These are phyloP conservation scores for Leccinellum rugosiceps DNA, from an alignment of 768 basidiomycete species.

Conservation along the genomic window DNA sequence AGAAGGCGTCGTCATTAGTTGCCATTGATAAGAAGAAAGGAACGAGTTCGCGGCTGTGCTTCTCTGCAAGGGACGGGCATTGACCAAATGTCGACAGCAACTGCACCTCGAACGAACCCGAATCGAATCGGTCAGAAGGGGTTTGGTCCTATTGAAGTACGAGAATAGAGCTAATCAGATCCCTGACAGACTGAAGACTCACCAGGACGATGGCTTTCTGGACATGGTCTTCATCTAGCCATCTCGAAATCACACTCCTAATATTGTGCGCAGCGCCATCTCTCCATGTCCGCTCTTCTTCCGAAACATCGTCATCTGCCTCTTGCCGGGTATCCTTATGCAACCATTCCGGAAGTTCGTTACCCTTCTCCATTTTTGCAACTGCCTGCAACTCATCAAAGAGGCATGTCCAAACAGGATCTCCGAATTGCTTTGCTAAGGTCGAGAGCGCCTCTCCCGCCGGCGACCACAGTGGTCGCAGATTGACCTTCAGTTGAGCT, in stretches of 20 bases:
- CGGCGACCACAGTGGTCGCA: conserved; percentile 87
- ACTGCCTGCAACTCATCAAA: conserved; percentile 57
- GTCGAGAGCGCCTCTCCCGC: conserved; percentile 63
- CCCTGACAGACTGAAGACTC: conserved; percentile 3
- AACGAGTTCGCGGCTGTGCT: conserved; percentile 84
- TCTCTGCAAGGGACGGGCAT: conserved; percentile 71
- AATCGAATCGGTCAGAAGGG: conserved; percentile 61
- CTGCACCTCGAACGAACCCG: conserved; percentile 74
- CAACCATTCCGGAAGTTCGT: conserved; percentile 25
- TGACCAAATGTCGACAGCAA: conserved; percentile 69
- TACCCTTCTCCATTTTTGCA: conserved; percentile 5
- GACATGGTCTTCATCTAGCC: conserved; percentile 38
- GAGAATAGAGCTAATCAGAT: background rate
- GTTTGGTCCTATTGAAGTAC: conserved; percentile 34
- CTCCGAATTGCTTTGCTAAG: conserved; percentile 54
- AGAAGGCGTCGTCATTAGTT: conserved; percentile 24
- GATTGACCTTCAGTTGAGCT: conserved; percentile 92
- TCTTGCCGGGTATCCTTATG: conserved; percentile 17
- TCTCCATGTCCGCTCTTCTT: conserved; percentile 73
- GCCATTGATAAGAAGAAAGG: conserved; percentile 69
- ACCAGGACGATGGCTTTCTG: conserved; percentile 36
- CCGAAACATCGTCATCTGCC: conserved; percentile 39
- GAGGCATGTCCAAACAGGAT: conserved; percentile 68
- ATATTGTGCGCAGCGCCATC: conserved; percentile 70
- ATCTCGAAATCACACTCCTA: conserved; percentile 44